Evolutionary conservation across 2,329 filamentous ascomycete genomes (phyloP), one percentile per base, ranked within the genome.

Genomic region (Aureobasidium sp.): DNA sequence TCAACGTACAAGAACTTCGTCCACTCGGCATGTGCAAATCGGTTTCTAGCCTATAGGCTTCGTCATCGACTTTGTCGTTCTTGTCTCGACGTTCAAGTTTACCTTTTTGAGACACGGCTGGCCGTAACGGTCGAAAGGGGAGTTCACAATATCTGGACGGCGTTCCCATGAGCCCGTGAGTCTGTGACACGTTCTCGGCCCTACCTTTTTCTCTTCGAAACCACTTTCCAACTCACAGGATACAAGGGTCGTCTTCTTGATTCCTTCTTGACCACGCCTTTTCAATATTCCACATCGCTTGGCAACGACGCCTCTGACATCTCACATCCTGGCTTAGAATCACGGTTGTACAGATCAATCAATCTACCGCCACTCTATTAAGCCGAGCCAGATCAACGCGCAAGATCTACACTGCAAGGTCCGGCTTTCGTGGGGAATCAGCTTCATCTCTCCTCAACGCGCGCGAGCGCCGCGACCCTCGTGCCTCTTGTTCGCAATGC

Each of bases 121-220:
- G 45, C 22, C 19, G 19, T 22, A 49, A 49, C 24, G 45, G 19
- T 10, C 17, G 42, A 35, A 35, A 35, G 30, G 42, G 14, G 40
- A 47, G 10, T n/a, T 24, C n/a, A n/a, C n/a, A n/a, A n/a, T 25
- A 34, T 24, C n/a, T 47, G 30, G n/a, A 35, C 25, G 40, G 30
- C 44, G 32, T 48, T 38, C 45, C 45, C 44, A 48, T 38, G 45
- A 17, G 12, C 14, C 5, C 3, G 21, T 49, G 45, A 49, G 29
- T 29, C 45, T 16, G 16, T n/a, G n/a, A n/a, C n/a, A n/a, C n/a
- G 12, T 35, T 49, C 45, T 49, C 32, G 32, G 32, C 45, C 45
- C 16, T 37, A 38, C 24, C n/a, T n/a, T 49, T 29, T 37, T 29
- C 32, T 29, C 24, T 19, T 38, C 34, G n/a, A 37, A 14, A 25